These are phyloP conservation scores for Nakaseomyces bracarensis DNA, from an alignment of 1,139 yeast species.

Conservation along the genomic window DNA sequence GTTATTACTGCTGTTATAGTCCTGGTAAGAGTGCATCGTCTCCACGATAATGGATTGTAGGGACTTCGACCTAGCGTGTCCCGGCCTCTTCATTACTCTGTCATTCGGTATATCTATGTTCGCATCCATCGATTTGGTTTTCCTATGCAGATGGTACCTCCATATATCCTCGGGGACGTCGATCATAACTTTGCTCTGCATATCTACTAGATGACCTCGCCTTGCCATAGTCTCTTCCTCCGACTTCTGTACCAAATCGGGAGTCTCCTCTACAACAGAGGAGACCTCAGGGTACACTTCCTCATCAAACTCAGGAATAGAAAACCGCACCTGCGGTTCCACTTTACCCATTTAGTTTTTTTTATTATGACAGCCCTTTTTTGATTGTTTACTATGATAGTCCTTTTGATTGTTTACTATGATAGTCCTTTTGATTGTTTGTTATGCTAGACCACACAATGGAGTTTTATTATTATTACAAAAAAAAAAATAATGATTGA, in stretches of 20 bases:
- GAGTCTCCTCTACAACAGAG: conserved; percentile 8
- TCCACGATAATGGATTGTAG: conserved; percentile 27
- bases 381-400: neutral
- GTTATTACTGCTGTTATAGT: conserved; percentile 2
- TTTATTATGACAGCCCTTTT: neutral
- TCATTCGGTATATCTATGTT: neutral
- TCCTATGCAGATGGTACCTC: conserved; percentile 17
- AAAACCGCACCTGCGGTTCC: conserved; percentile 16
- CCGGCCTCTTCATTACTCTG: neutral
- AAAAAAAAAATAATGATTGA: too few relatives aligned
- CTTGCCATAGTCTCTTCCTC: neutral
- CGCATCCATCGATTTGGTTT: neutral
- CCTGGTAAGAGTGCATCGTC: conserved; percentile 18
- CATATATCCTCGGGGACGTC: conserved; percentile 29
- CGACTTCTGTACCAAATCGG: too few relatives aligned
- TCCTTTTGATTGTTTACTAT: neutral
- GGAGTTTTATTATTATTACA: too few relatives aligned
- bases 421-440: neutral
- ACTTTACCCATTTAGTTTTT: neutral
- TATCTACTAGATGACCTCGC: conserved; percentile 25
- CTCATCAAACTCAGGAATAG: conserved; percentile 12
- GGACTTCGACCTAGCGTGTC: conserved; percentile 18
- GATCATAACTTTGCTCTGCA: conserved; percentile 27
- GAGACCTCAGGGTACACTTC: conserved; percentile 4
- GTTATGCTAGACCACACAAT: too few relatives aligned